Conservation (phyloP, 257 asterid species). For the Forsythia suspensa region DNA sequence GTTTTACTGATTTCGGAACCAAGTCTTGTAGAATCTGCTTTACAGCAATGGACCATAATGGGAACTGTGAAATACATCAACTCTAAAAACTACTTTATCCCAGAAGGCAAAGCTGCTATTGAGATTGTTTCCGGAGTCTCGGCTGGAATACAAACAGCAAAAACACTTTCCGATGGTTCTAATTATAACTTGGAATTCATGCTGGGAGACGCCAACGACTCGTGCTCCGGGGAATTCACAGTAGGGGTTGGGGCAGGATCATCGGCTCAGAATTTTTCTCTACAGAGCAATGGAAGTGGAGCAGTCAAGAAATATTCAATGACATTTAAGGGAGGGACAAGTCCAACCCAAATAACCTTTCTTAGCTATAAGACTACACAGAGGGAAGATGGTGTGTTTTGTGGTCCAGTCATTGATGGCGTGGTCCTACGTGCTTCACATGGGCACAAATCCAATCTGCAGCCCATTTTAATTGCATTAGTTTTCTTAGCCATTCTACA, state of each 20-base stretch:
- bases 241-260: conserved; percentile 60
- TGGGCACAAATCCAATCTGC: conserved; percentile 22
- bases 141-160: conserved; percentile 54
- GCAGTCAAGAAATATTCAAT: conserved; percentile 43
- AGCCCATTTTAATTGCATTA: conserved; percentile 18
- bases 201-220: conserved; percentile 68
- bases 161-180: conserved; percentile 39
- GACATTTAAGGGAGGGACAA: conserved; percentile 40
- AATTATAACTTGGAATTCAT: conserved; percentile 47
- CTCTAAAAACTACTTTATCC: conserved; percentile 40
- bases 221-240: conserved; percentile 50
- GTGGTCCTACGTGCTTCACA: conserved; percentile 36
- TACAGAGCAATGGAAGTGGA: conserved; percentile 55
- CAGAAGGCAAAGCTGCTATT: conserved; percentile 62
- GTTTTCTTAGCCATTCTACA: conserved; percentile 31
- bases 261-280: conserved; percentile 42
- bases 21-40: conserved; percentile 52
- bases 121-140: conserved; percentile 44
- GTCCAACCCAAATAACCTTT: conserved; percentile 45
- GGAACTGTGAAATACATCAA: conserved; percentile 65
- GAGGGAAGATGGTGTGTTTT: conserved; percentile 44
- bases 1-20: conserved; percentile 55
- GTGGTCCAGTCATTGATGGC: conserved; percentile 63
- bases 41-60: conserved; percentile 51
- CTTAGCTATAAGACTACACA: conserved; percentile 43